Base-by-base conservation (phyloP, 2,329 filamentous ascomycete genomes). In the Herpotrichia juniperi region DNA sequence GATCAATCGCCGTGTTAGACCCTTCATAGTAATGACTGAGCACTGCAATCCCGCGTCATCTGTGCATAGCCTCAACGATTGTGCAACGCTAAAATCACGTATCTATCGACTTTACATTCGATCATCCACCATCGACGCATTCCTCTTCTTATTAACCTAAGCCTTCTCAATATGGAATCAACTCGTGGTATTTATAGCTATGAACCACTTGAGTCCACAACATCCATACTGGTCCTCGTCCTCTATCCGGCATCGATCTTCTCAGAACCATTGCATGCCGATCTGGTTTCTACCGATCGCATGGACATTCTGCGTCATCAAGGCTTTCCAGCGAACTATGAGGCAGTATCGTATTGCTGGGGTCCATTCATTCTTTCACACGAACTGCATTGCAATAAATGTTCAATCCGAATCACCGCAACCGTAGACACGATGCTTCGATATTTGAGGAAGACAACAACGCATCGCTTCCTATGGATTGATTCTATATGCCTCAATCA, bases 401-500 rank as follows among this genome's bases (percentile, higher is more conserved):
- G n/a, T 31, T n/a, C 28, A 9, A 31, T 31, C 9, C 28, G 28
- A 31, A 31, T 31, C 9, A 31, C 28, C 9, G 9, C 9, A 9
- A 31, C 9, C 9, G 28, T 31, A n/a, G 28, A 31, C n/a, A 31
- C 28, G 9, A 31, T 31, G 28, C 28, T 31, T n/a, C 28, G 28
- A 31, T n/a, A 31, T 31, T n/a, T 31, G 28, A 9, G 28, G n/a
- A 31, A 31, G 28, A 31, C 9, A 31, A n/a, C 28, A n/a, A 9
- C 9, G n/a, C 9, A 31, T 9, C 28, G 30, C 3, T 7, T 49
- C 25, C 10, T 51, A 14, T 52, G 50, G 44, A 32, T 42, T 19
- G 50, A 48, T 24, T 35, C 44, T 4, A 43, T 52, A 1, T 52
- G 50, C 26, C 46, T 53, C n/a, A 42, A 53, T 16, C 50, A 53